Percentiles rank a stretch among this genome's conserved stretches.
These are phyloP conservation scores for Aspergillus sparsus DNA, from an alignment of 495 filamentous ascomycete species.

Conservation along the genomic window DNA sequence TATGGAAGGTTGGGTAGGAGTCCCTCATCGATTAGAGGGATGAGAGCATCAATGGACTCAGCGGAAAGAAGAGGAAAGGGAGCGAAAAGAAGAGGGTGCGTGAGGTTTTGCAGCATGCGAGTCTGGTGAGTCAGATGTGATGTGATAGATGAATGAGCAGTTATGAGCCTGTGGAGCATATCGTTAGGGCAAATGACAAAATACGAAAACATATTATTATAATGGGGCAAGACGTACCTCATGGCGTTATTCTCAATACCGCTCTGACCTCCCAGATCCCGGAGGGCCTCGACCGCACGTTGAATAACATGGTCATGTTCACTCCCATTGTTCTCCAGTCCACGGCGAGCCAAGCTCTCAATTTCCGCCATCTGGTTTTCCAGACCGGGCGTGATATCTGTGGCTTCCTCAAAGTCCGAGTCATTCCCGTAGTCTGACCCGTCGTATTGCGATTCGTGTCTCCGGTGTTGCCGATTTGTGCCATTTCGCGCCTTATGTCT, in stretches of 20 bases:
- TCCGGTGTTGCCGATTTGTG: conserved; percentile 43
- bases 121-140: conserved; percentile 85
- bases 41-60: conserved; percentile 65
- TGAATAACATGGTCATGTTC: conserved; percentile 67
- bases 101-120: conserved; percentile 75
- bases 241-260: conserved; percentile 77
- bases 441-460: conserved; percentile 55
- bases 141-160: conserved; percentile 80
- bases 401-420: conserved; percentile 67
- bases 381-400: conserved; percentile 70
- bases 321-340: conserved; percentile 70
- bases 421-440: conserved; percentile 64
- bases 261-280: conserved; percentile 79
- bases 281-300: conserved; percentile 70
- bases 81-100: conserved; percentile 63
- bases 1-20: conserved; percentile 50
- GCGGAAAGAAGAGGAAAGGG: conserved; percentile 58
- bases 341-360: conserved; percentile 70
- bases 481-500: conserved; percentile 34
- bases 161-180: conserved; percentile 65
- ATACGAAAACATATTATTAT: background rate
- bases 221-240: conserved; percentile 52
- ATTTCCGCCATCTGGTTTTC: conserved; percentile 76
- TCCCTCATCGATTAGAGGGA: conserved; percentile 63
- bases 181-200: conserved; percentile 18